These are phyloP conservation scores for Tricholoma hemisulphureum DNA, from an alignment of 768 basidiomycete species.

Conservation along the genomic window DNA sequence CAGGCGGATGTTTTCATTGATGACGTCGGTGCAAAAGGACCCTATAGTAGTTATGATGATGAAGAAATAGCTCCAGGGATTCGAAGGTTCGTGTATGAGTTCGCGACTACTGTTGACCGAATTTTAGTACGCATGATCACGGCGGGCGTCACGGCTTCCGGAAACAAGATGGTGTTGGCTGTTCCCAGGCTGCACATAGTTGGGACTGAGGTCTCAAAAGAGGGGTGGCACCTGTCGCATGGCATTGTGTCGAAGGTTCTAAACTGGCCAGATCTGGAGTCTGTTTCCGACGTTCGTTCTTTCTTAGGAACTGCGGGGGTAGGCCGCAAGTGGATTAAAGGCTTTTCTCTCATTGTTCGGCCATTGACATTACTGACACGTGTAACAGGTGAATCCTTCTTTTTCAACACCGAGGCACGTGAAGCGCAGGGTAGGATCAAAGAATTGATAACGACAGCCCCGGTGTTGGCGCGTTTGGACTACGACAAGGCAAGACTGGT, in stretches of 20 bases:
- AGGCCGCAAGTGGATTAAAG: slow-evolving; percentile 21
- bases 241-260: slow-evolving; percentile 23
- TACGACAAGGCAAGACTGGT: background rate
- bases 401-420: slow-evolving; percentile 19
- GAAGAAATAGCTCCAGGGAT: slow-evolving; percentile 22
- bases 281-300: slow-evolving; percentile 16
- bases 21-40: background rate
- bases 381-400: slow-evolving; percentile 18
- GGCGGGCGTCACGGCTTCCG: slow-evolving; percentile 33
- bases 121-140: slow-evolving; percentile 20
- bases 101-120: slow-evolving; percentile 18
- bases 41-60: slow-evolving; percentile 9
- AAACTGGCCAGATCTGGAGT: slow-evolving; percentile 23
- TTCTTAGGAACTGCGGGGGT: slow-evolving; percentile 26
- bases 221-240: slow-evolving; percentile 29
- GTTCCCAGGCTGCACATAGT: slow-evolving; percentile 24
- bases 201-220: slow-evolving; percentile 23
- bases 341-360: slow-evolving; percentile 22
- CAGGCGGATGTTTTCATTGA: background rate
- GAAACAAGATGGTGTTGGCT: slow-evolving; percentile 25
- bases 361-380: slow-evolving; percentile 21
- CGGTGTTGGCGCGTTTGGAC: background rate
- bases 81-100: slow-evolving; percentile 28
- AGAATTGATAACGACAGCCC: slow-evolving; percentile 8
- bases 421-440: slow-evolving; percentile 29